Base-by-base conservation (phyloP, 2,329 filamentous ascomycete species). In the Chalaropsis thielavioides region DNA sequence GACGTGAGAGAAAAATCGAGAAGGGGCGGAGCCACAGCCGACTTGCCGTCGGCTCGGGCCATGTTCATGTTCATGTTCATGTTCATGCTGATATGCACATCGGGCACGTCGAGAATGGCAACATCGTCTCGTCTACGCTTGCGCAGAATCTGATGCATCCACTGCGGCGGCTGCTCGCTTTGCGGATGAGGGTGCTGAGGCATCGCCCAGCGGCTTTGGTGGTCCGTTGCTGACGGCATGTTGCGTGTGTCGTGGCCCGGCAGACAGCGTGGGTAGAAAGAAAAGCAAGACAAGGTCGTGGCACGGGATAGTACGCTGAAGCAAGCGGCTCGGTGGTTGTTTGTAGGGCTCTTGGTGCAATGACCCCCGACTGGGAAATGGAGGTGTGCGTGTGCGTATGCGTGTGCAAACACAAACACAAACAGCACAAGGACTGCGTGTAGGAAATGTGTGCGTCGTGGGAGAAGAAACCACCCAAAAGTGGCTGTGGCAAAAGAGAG, bases 81-180 rank as follows among this genome's bases (percentile, higher is more conserved):
- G 41, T 43, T n/a, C 19, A 44, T 31, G 31, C 6, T 15, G 38
- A 40, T 31, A 27, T 41, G 15, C 17, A 63, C 6, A 19, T 63
- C 46, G n/a, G 64, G 35, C 38, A 63, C 41, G 8, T 35, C 15
- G 15, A 58, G 62, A 41, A 63, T 51, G n/a, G 44, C 35, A 22
- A 59, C 31, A n/a, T 64, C 62, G 17, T 66, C 65, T 56, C 58
- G 65, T n/a, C 65, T 43, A 22, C 65, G 65, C 51, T 66, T 66
- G 24, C 65, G 61, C 8, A 40, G 61, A 13, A 46, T 31, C 22
- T 31, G 41, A 13, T 43, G 60, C 40, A n/a, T 15, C 35, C 40
- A 24, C 19, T 41, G 58, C n/a, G 13, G 31, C 19, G 22, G 35
- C 7, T 38, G n/a, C 8, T 43, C n/a, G 35, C 13, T 22, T 24